Evolutionary conservation across 768 basidiomycete species (phyloP), one percentile per base, ranked within the genome.

Genomic region (Termitomyces sp.): DNA sequence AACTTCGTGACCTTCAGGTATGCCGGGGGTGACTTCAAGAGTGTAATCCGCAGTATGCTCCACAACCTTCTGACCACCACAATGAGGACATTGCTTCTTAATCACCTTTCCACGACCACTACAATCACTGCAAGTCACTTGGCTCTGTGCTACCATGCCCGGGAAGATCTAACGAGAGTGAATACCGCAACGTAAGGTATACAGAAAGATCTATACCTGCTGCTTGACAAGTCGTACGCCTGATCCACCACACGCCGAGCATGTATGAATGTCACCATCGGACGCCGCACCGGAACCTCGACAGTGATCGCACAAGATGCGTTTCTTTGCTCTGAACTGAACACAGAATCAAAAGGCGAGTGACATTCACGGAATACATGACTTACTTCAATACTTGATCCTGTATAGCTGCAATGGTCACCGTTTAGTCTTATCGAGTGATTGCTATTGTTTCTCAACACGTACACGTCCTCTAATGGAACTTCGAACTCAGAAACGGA

Each of bases 261-360:
- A 99, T n/a, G 83, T 81, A 65, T 93, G 90, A 47, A 97, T 90
- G 67, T 97, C 92, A 7, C 81, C 71, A 57, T 93, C 91, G 0
- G 92, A 90, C 1, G 93, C 90, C 0, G 97, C 97, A 23, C 97
- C 97, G 0, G 92, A 86, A 23, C 97, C 97, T 66, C 95, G 87
- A 74, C 97, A 99, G 68, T 97, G 92, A 71, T 98, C 95, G 67
- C 97, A 99, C 17, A 99, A 86, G 35, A 96, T 84, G 53, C 86
- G 85, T 69, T 96, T 95, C 70, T 87, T 89, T 68, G 98, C 81
- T 77, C 90, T 89, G 72, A 99, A 96, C 94, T 98, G 62, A 57
- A 3, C 51, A 45, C 21, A 27, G 23, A 21, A 27, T 32, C 21
- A 40, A 29, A n/a, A 19, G 16, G 27, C 45, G n/a, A 17, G n/a